These are phyloP conservation scores for Chalaropsis thielavioides DNA, from an alignment of 2,329 filamentous ascomycete species.

Conservation along the genomic window DNA sequence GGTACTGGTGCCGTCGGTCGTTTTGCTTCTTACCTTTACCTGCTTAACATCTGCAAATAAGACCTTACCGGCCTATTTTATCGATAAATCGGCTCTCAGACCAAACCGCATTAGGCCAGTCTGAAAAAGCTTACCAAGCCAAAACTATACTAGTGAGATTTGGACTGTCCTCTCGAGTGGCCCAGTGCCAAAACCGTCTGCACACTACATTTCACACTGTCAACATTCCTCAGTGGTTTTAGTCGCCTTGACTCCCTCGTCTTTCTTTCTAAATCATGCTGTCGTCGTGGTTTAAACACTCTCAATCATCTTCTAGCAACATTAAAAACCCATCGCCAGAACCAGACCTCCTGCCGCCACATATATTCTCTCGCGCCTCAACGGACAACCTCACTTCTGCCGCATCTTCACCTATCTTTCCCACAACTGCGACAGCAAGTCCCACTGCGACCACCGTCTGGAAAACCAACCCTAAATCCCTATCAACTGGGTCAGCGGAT, in stretches of 20 bases:
- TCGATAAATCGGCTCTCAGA: slow-evolving; percentile 1
- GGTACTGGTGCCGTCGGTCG: slow-evolving; percentile 1
- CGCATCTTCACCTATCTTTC: neutral
- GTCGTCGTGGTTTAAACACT: slow-evolving; percentile 6
- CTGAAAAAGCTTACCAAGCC: slow-evolving; percentile 9
- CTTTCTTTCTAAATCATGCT: slow-evolving; percentile 10
- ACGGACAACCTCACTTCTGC: neutral
- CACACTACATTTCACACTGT: slow-evolving; percentile 1
- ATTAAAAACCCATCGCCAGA: neutral
- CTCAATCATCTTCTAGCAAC: slow-evolving; percentile 1
- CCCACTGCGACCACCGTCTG: slow-evolving; percentile 8
- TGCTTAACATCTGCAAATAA: slow-evolving; percentile 1
- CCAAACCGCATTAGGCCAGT: slow-evolving; percentile 1
- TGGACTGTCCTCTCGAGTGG: neutral
- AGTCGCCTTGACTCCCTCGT: slow-evolving; percentile 4
- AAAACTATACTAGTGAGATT: slow-evolving; percentile 11
- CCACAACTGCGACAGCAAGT: slow-evolving; percentile 8
- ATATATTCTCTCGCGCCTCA: neutral
- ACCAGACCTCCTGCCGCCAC: neutral
- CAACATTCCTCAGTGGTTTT: slow-evolving; percentile 9
- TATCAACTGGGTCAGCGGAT: slow-evolving; percentile 7
- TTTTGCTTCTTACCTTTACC: neutral
- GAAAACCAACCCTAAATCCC: slow-evolving; percentile 13
- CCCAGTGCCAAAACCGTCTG: neutral
- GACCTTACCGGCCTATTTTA: slow-evolving; percentile 6